A percentile compares a stretch with the other conserved stretches of the same genome.
Conservation (phyloP, 805 yeast species). For the Kregervanrija delftensis region DNA sequence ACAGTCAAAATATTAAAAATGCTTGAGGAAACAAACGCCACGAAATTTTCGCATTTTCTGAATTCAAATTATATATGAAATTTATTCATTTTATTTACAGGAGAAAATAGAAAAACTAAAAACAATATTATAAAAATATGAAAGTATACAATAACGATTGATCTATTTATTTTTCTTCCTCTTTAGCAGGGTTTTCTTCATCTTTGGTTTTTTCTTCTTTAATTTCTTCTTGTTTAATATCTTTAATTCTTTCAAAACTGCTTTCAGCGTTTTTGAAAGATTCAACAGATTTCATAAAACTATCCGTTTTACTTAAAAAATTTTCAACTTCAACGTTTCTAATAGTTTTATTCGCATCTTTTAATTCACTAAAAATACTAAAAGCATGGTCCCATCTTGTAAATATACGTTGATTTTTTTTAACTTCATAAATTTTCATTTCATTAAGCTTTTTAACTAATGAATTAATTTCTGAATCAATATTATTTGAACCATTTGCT, state of each 20-base stretch:
- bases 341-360: slow-evolving; percentile 3
- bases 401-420: no score
- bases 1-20: no score
- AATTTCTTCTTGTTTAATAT: not conserved
- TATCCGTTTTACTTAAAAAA: not conserved
- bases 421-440: no score
- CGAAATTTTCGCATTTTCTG: no score
- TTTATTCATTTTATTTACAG: slow-evolving; percentile 1
- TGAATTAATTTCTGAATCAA: no score
- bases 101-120: not conserved
- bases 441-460: no score
- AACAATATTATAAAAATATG: no score
- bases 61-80: not conserved
- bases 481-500: no score
- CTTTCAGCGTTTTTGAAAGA: not conserved
- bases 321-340: not conserved
- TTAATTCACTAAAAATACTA: slow-evolving; percentile 8
- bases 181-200: not conserved
- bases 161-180: not conserved
- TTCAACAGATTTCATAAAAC: not conserved
- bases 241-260: slow-evolving; percentile 3
- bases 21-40: no score
- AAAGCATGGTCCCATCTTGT: slow-evolving; percentile 4
- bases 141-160: no score
- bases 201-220: not conserved